A percentile compares a stretch with the other conserved stretches of the same genome.
phyloP scores from a whole-genome alignment of 768 basidiomycete species.

The Serendipita indica region DNA sequence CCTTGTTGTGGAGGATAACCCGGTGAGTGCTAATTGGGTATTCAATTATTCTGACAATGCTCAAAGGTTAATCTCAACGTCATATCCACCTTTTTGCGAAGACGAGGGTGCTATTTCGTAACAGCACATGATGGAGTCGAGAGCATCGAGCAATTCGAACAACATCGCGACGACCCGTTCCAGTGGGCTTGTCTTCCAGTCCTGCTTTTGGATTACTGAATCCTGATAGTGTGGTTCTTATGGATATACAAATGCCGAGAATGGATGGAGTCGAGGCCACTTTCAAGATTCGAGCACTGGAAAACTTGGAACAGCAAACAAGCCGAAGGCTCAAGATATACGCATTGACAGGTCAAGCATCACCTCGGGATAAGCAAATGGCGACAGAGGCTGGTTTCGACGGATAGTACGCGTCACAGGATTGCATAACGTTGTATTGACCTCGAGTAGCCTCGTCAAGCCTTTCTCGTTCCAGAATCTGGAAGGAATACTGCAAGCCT shows the following conservation, averaged over 20 bases:
- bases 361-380: background rate
- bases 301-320: no score
- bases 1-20: conserved; percentile 86
- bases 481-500: background rate
- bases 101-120: background rate
- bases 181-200: background rate
- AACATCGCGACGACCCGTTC: conserved; percentile 79
- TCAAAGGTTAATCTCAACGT: conserved; percentile 53
- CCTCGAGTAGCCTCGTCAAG: conserved; percentile 2
- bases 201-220: no score
- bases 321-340: no score
- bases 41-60: no score
- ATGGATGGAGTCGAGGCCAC: conserved; percentile 63
- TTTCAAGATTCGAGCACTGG: conserved; percentile 62
- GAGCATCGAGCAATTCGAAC: conserved; percentile 14
- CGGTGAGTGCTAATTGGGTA: conserved; percentile 10
- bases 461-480: background rate
- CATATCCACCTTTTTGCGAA: conserved; percentile 7
- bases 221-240: conserved; percentile 32
- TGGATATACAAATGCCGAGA: conserved; percentile 9
- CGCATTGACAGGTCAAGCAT: background rate
- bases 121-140: background rate
- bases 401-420: background rate
- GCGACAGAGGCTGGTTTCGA: background rate
- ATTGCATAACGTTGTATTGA: background rate